Conservation (phyloP, 345 rosid genomes). For the Arabis alpina region DNA sequence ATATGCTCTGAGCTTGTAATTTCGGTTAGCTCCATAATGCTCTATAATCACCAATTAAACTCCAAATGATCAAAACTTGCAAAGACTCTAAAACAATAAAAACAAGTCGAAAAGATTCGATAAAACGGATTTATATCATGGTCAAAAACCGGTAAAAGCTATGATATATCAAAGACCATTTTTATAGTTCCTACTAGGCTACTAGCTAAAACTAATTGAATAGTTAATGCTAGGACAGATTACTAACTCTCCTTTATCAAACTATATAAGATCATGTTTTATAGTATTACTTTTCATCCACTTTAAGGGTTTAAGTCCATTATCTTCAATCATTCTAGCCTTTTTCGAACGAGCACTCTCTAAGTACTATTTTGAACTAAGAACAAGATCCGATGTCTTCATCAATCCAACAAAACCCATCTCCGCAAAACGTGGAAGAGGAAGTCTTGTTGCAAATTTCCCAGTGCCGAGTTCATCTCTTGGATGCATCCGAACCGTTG, state of each 20-base stretch:
- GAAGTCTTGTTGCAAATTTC: conserved; percentile 57
- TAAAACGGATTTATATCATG: no score
- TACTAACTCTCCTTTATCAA: not conserved
- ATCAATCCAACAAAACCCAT: conserved; percentile 17
- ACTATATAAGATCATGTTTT: not conserved
- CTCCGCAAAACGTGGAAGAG: conserved; percentile 40
- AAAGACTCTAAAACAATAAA: no score
- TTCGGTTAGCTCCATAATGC: no score
- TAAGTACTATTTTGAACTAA: not conserved
- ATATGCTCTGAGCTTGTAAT: no score
- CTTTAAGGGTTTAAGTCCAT: not conserved
- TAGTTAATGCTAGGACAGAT: not conserved
- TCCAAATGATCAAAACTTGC: no score
- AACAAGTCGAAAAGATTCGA: no score
- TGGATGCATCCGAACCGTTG: conserved; percentile 64
- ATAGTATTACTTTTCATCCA: not conserved
- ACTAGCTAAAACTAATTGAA: not conserved
- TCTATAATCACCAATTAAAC: no score
- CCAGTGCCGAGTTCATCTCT: conserved; percentile 60
- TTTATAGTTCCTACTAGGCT: conserved; percentile 17
- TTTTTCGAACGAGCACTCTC: not conserved
- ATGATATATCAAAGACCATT: not conserved
- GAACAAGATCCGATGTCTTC: not conserved
- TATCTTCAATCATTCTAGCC: not conserved
- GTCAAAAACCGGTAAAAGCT: no score